Evolutionary conservation across 768 basidiomycete genomes (phyloP), one percentile per base, ranked within the genome.

Genomic region (Lactarius trivialis): DNA sequence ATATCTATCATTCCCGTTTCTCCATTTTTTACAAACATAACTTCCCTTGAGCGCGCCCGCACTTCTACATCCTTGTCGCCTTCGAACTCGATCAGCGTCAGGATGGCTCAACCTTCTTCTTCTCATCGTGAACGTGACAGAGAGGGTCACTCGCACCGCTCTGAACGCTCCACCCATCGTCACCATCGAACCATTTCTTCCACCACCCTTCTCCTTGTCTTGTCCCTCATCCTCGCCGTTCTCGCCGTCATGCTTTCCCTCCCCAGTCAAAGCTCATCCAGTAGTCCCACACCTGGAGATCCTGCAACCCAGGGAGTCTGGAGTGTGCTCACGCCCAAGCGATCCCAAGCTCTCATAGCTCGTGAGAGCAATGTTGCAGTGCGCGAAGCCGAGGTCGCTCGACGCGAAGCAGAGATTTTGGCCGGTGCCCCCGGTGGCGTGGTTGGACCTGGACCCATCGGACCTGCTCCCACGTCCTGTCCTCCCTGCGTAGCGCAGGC

Each of bases 191-290:
- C 91, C 58, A 91, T 93, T 64, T 93, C 91, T 9, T 93, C 91
- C 15, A 93, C 91, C 0, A 93, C 91, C 15, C 85, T 93, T 34
- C 82, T 93, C 56, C 85, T 93, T 36, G 88, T 93, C 55, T 81
- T 93, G 45, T 93, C 91, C 12, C 85, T 93, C 36, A 83, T 93
- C 54, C 79, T 93, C 30, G 91, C 91, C 37, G 90, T 92, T 26
- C 81, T 93, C n/a, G 91, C 91, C 5, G 85, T 93, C 69, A 92
- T 93, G 90, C 83, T 93, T 28, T 91, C 91, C 3, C 79, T 93
- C 5, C 91, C 91, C 1, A 84, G 85, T 0, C 76, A 79, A 49
- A 75, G 73, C 43, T 73, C 76, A 26, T 72, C 76, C 0, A 77
- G 77, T 1, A 19, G 48, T 32, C 7, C 19, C 26, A 21, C 54